A percentile compares a stretch with the other conserved stretches of the same genome.
These are phyloP conservation scores for Blastobotrys malaysiensis DNA, from an alignment of 1,139 yeast species.

Conservation along the genomic window DNA sequence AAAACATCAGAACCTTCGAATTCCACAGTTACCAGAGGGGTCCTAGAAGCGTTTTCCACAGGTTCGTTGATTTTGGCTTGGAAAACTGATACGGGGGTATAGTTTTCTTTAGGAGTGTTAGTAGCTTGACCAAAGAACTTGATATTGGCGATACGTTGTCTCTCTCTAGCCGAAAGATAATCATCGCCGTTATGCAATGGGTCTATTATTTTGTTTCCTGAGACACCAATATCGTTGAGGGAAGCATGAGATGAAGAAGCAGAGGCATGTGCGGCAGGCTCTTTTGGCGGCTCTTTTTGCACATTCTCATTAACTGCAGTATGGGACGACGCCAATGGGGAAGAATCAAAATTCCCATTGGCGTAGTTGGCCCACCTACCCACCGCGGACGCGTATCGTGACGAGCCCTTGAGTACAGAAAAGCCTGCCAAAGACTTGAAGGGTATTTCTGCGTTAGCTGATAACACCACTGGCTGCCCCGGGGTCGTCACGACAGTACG, in stretches of 20 bases:
- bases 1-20: constrained; percentile 70
- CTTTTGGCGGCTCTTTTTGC: background rate
- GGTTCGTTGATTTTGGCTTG: constrained; percentile 41
- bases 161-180: background rate
- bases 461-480: constrained; percentile 32
- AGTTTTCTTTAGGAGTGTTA: constrained; percentile 38
- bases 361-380: constrained; percentile 30
- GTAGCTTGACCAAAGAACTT: constrained; percentile 24
- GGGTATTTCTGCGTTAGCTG: constrained; percentile 40
- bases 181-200: constrained; percentile 3
- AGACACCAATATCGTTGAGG: constrained; percentile 2
- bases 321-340: constrained; percentile 16
- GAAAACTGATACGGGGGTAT: constrained; percentile 38
- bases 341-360: constrained; percentile 23
- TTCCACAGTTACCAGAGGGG: constrained; percentile 42
- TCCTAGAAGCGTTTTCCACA: constrained; percentile 12
- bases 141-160: constrained; percentile 25
- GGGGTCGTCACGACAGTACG: constrained; percentile 45
- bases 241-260: background rate
- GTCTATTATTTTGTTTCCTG: constrained; percentile 1
- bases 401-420: constrained; percentile 53
- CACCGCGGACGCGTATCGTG: constrained; percentile 31
- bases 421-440: constrained; percentile 50
- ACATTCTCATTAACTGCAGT: background rate
- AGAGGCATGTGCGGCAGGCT: background rate